Conservation (phyloP, 2,329 filamentous ascomycete species). For the Nemania sp. region DNA sequence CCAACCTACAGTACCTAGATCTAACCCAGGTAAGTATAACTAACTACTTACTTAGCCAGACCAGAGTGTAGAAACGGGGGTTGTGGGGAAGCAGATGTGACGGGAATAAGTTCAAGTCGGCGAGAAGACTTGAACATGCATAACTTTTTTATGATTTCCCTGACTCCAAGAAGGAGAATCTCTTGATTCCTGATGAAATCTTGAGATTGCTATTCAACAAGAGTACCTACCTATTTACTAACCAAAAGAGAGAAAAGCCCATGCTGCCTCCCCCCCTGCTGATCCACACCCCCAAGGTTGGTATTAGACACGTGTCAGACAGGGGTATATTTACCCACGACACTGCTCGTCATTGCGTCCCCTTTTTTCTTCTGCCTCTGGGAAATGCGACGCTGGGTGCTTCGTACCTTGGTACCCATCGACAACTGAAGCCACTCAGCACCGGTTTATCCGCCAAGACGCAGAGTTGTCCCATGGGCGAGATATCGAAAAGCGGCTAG, state of each 20-base stretch:
- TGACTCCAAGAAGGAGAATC: too few relatives aligned
- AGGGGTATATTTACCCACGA: slow-evolving; percentile 19
- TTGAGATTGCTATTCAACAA: too few relatives aligned
- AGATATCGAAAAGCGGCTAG: slow-evolving; percentile 11
- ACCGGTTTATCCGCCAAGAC: slow-evolving; percentile 13
- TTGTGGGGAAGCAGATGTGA: not conserved
- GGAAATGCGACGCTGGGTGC: not conserved
- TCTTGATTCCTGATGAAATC: too few relatives aligned
- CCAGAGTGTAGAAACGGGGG: not conserved
- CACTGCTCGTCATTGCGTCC: not conserved
- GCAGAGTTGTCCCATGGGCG: not conserved
- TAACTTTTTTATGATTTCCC: too few relatives aligned
- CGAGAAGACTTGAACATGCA: too few relatives aligned
- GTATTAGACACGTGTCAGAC: slow-evolving; percentile 24
- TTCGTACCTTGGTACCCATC: not conserved
- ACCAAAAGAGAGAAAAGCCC: slow-evolving; percentile 16
- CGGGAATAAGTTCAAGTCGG: not conserved
- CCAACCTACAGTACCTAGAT: too few relatives aligned
- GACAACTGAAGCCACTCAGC: not conserved
- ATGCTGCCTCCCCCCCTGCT: slow-evolving; percentile 4
- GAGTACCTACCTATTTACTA: slow-evolving; percentile 3
- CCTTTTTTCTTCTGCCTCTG: not conserved
- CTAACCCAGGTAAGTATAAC: not conserved
- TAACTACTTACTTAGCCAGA: too few relatives aligned
- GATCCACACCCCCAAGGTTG: slow-evolving; percentile 3